Evolutionary conservation across 345 rosid species (phyloP), one percentile per base, ranked within the genome.

Genomic region (Combretum micranthum): DNA sequence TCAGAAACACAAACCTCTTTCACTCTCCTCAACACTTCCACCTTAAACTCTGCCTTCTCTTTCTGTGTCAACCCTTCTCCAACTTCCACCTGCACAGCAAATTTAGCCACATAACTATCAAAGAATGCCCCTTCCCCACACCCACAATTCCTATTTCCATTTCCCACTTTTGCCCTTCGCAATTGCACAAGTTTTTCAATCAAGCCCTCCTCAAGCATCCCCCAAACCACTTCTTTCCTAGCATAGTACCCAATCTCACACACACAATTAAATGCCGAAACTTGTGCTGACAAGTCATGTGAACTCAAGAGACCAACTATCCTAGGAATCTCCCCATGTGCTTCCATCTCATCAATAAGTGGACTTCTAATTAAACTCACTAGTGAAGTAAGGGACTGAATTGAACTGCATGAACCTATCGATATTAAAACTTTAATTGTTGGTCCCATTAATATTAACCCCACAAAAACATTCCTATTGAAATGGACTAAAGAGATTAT

Each of bases 401-500:
- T 72, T 6, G 84, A 76, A 56, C 65, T 44, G 48, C 48, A 50
- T 13, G 83, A 69, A 19, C 72, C 68, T 63, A 75, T 70, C 9
- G 84, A 71, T 22, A 79, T 64, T 42, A 80, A 50, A 12, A 80
- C 75, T 11, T 66, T 63, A 45, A 76, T 50, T 1, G 67, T 74
- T 23, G 69, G 67, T 26, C 86, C 84, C 90, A 80, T 80, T 25
- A 83, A 53, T 61, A 83, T 82, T 56, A 83, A 42, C 14, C 86
- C 84, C 20, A 80, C 86, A 47, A 78, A 83, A 43, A 83, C 84
- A 50, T 83, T 73, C 50, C 74, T 68, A 39, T 83, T 83, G 64
- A 83, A 83, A 47, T 57, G 47, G 32, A 79, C 79, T 42, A 83
- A 63, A 22, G 68, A 70, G 20, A 69, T 74, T 11, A 83, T 53